These are phyloP conservation scores for Penicillium taxi DNA, from an alignment of 495 filamentous ascomycete genomes.

Conservation along the genomic window DNA sequence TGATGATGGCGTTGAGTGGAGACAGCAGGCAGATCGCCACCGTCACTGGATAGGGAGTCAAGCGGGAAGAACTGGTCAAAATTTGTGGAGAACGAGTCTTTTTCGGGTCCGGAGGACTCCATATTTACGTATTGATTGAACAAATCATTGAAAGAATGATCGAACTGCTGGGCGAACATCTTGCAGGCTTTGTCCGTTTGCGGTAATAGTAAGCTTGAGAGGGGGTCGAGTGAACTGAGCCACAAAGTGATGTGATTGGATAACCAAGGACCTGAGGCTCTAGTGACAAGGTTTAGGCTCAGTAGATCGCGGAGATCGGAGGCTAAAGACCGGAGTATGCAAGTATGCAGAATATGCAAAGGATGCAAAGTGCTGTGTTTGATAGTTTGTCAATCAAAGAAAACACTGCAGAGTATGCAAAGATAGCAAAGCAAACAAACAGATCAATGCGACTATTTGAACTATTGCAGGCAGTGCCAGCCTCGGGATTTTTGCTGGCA, in stretches of 20 bases:
- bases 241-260: slow-evolving; percentile 27
- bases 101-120: slow-evolving; percentile 35
- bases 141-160: slow-evolving; percentile 46
- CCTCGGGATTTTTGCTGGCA: slow-evolving; percentile 34
- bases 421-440: slow-evolving; percentile 46
- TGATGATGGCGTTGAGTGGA: slow-evolving; percentile 31
- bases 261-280: slow-evolving; percentile 7
- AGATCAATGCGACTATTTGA: slow-evolving; percentile 40
- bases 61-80: slow-evolving; percentile 39
- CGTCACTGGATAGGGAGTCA: slow-evolving; percentile 36
- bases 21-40: slow-evolving; percentile 39
- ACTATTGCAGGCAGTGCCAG: slow-evolving; percentile 27
- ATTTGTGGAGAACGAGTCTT: slow-evolving; percentile 37
- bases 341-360: slow-evolving; percentile 5
- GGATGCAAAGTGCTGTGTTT: slow-evolving; percentile 8
- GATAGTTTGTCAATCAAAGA: slow-evolving; percentile 27
- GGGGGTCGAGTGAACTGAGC: slow-evolving; percentile 7
- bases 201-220: slow-evolving; percentile 26
- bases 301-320: slow-evolving; percentile 9
- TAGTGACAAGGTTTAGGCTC: slow-evolving; percentile 7
- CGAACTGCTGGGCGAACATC: slow-evolving; percentile 41
- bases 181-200: slow-evolving; percentile 40
- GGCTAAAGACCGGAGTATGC: slow-evolving; percentile 8
- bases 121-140: slow-evolving; percentile 48
- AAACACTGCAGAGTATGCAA: slow-evolving; percentile 45